Evolutionary conservation across 164 flowering plant species (phyloP).

Genomic region (Berberis thunbergii): DNA sequence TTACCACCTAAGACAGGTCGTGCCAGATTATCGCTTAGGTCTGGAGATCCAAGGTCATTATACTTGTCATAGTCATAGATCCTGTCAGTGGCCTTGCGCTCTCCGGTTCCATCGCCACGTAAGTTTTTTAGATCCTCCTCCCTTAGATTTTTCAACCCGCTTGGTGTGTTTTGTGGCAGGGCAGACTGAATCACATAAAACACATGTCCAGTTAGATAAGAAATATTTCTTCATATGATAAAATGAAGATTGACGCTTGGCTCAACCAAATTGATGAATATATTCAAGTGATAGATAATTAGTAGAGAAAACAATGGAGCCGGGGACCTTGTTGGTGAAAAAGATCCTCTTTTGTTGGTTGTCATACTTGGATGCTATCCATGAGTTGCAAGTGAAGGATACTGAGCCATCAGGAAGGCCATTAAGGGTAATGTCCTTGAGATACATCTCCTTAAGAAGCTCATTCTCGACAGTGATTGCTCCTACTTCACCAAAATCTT

Average conservation of each 20-base stretch:
- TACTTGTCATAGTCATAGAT: constrained; percentile 53
- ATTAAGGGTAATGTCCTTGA: constrained; percentile 29
- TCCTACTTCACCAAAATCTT: constrained; percentile 45
- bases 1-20: constrained; percentile 51
- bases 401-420: constrained; percentile 29
- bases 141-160: constrained; percentile 30
- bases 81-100: constrained; percentile 31
- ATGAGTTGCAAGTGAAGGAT: constrained; percentile 36
- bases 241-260: neutral
- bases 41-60: constrained; percentile 53
- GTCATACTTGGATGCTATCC: constrained; percentile 45
- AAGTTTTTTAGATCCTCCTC: constrained; percentile 27
- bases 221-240: neutral
- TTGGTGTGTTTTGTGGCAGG: constrained; percentile 58
- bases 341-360: constrained; percentile 44
- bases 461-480: constrained; percentile 48
- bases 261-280: neutral
- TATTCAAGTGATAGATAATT: neutral
- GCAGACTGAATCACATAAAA: constrained; percentile 32
- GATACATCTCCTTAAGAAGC: constrained; percentile 45
- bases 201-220: neutral
- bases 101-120: constrained; percentile 38
- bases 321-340: constrained; percentile 43
- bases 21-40: constrained; percentile 7
- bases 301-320: neutral